phyloP scores from a whole-genome alignment of 78 protist species.

The Dictyostelium purpureum region DNA sequence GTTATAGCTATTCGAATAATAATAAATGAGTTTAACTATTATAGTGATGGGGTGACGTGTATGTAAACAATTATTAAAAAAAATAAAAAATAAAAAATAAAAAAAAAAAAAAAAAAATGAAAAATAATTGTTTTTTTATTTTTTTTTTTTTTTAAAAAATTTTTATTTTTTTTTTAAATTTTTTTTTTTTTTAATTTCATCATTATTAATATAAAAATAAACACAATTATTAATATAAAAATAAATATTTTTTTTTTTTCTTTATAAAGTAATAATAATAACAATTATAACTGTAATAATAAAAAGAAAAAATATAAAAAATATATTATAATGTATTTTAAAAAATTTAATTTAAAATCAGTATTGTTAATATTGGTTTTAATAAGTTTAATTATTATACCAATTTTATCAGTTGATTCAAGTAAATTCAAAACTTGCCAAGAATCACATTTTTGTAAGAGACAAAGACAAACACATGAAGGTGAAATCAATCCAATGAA shows the following conservation, averaged over 20 bases:
- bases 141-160: neutral
- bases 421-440: slow-evolving; percentile 75
- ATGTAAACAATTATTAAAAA: neutral
- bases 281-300: too few relatives aligned
- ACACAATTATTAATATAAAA: neutral
- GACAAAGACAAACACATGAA: slow-evolving; percentile 26
- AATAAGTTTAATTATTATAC: neutral
- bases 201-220: neutral
- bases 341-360: neutral
- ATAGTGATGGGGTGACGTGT: neutral
- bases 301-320: neutral
- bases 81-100: neutral
- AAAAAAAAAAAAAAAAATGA: neutral
- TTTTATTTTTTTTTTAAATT: neutral
- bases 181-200: neutral
- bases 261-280: neutral
- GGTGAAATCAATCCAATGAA: neutral
- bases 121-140: neutral
- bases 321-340: neutral
- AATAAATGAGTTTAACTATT: neutral
- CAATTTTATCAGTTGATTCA: slow-evolving; percentile 51
- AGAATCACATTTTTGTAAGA: slow-evolving; percentile 65
- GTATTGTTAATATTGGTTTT: neutral
- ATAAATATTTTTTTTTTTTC: neutral
- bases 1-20: neutral